Evolutionary conservation across 2,329 filamentous ascomycete genomes (phyloP), one percentile per base, ranked within the genome.

Genomic region (Penicillium sclerotiorum): DNA sequence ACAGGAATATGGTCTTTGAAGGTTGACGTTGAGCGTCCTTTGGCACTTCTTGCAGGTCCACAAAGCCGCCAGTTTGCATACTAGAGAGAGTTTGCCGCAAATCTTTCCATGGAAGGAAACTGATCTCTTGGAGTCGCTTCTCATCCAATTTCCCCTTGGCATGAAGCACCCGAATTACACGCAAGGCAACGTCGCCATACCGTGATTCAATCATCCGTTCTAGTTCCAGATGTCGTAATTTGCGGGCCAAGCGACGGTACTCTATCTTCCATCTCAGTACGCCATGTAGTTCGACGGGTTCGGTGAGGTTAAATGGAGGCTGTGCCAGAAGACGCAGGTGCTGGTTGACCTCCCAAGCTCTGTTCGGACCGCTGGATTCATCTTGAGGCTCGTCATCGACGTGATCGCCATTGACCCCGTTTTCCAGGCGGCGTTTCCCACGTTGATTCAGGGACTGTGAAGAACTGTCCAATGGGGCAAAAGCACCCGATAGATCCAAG

Each of bases 61-160:
- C 84, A 53, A 94, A 86, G 2, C 94, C 93, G 15, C 85, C 85
- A 68, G 90, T 86, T 60, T 95, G 89, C 80, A 99, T 89, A 54
- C 86, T 84, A 12, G 89, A 86, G 71, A 97, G 86, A 55, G 91
- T 88, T 50, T 87, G 85, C 39, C 94, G 89, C 20, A 97, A 84
- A 45, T 96, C 90, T 50, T 87, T 85, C 62, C 93, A 89, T 49
- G 88, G 87, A 77, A 96, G 87, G 53, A 99, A 82, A 45, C 88
- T 89, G 48, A 91, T 80, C 42, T 86, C 85, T 30, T 89, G 88
- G 11, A 96, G 79, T 53, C 89, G 86, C 71, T 95, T 95, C 71
- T 99, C 94, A 59, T 97, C 93, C n/a, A 97, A 78, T 66, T 94
- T 96, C 45, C 94, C 94, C 65, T 92, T 90, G 50, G 88, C 86